phyloP scores from a whole-genome alignment of 768 basidiomycete species.

The Cystofilobasidium capitatum region DNA sequence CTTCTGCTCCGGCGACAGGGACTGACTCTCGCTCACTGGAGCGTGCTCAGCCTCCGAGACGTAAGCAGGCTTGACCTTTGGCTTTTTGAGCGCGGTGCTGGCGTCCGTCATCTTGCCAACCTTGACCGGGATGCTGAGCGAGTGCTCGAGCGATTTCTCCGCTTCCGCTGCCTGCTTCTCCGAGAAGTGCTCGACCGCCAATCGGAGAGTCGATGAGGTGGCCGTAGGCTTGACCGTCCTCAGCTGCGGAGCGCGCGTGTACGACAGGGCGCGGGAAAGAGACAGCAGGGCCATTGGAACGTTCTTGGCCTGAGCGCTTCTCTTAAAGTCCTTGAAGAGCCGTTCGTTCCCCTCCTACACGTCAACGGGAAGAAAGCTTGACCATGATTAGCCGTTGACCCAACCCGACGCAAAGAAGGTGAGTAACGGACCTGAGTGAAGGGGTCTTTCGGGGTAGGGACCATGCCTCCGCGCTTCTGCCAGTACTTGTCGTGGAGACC shows the following conservation, averaged over 20 bases:
- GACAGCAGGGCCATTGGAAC: neutral
- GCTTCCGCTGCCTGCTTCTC: neutral
- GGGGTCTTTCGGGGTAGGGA: slow-evolving; percentile 56
- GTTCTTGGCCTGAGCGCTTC: neutral
- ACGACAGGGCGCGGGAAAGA: slow-evolving; percentile 51
- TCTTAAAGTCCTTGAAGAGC: neutral
- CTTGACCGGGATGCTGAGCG: slow-evolving; percentile 50
- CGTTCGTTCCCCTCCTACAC: neutral
- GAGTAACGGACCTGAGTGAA: slow-evolving; percentile 36
- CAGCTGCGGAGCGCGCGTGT: slow-evolving; percentile 40
- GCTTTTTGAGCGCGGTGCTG: slow-evolving; percentile 54
- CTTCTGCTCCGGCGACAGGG: slow-evolving; percentile 28
- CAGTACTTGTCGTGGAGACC: slow-evolving; percentile 60
- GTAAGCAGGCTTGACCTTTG: slow-evolving; percentile 36
- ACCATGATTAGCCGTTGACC: neutral
- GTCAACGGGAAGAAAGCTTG: neutral
- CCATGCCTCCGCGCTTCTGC: slow-evolving; percentile 49
- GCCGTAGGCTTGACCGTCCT: slow-evolving; percentile 60
- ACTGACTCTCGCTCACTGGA: slow-evolving; percentile 26
- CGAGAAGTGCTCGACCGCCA: slow-evolving; percentile 37
- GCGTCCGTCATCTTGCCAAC: slow-evolving; percentile 69
- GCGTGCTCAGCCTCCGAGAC: slow-evolving; percentile 37
- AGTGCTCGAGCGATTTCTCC: slow-evolving; percentile 56
- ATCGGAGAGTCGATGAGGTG: slow-evolving; percentile 54
- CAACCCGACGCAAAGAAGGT: neutral